phyloP scores from a whole-genome alignment of 495 filamentous ascomycete genomes.

The Hypoxylon lenormandii region DNA sequence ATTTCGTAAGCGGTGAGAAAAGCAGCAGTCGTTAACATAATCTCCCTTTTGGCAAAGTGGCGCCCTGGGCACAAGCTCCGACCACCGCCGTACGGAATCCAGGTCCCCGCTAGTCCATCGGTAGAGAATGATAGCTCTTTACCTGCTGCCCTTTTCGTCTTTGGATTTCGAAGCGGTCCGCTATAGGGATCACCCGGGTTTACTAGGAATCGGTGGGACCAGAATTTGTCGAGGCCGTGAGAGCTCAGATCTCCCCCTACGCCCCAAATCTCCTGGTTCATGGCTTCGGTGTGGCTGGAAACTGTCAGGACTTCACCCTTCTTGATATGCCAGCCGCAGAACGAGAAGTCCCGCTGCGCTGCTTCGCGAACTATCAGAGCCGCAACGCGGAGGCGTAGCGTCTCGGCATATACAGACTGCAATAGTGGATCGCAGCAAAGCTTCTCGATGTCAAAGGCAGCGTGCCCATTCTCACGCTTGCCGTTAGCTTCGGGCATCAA shows the following conservation, averaged over 20 bases:
- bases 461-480: too few relatives aligned
- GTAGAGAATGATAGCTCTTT: conserved; percentile 33
- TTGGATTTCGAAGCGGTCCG: too few relatives aligned
- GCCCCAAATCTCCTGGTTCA: conserved; percentile 11
- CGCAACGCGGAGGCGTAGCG: conserved; percentile 27
- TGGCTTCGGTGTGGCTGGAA: not conserved
- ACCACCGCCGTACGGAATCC: conserved; percentile 54
- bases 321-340: conserved; percentile 17
- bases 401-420: conserved; percentile 38
- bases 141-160: too few relatives aligned
- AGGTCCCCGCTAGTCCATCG: conserved; percentile 46
- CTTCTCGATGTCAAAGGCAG: too few relatives aligned
- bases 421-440: conserved; percentile 19
- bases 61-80: conserved; percentile 52
- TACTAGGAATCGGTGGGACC: too few relatives aligned
- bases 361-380: conserved; percentile 15
- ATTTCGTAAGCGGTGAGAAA: too few relatives aligned
- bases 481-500: too few relatives aligned
- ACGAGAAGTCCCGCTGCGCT: conserved; percentile 10
- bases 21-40: conserved; percentile 16
- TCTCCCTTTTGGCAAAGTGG: conserved; percentile 51
- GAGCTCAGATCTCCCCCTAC: too few relatives aligned
- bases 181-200: too few relatives aligned
- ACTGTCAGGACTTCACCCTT: conserved; percentile 9
- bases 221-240: too few relatives aligned